Percentiles rank a stretch among this genome's conserved stretches.
Conservation (phyloP, 768 basidiomycete genomes). For the Psilocybe azurescens region DNA sequence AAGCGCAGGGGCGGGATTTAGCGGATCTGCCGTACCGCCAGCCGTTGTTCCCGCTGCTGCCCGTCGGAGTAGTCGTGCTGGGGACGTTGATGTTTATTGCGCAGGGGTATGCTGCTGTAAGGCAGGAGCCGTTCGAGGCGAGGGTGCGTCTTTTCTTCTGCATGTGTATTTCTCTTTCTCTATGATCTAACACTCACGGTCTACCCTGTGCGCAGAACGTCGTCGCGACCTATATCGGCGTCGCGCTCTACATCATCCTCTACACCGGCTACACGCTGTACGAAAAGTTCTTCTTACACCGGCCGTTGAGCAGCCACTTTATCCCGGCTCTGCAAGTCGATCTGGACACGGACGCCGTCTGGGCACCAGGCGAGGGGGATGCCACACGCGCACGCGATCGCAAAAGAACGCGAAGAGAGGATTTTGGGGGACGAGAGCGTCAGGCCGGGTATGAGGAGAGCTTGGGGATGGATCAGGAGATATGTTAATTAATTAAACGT, state of each 20-base stretch:
- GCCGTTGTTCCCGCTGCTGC: conserved; percentile 58
- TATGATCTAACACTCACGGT: too few relatives aligned
- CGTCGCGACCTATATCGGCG: conserved; percentile 59
- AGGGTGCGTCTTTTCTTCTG: conserved; percentile 35
- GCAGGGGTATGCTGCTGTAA: conserved; percentile 56
- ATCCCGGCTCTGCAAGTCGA: conserved; percentile 50
- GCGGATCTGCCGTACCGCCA: conserved; percentile 64
- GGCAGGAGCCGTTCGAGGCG: conserved; percentile 46
- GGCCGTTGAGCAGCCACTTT: conserved; percentile 33
- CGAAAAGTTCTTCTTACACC: conserved; percentile 37
- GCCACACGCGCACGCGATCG: conserved; percentile 38
- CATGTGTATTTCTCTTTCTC: neutral
- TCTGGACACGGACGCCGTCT: conserved; percentile 59
- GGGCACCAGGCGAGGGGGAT: conserved; percentile 50
- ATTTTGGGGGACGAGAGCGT: neutral
- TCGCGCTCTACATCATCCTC: conserved; percentile 49
- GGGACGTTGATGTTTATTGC: conserved; percentile 58
- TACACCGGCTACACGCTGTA: conserved; percentile 50
- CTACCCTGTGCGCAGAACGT: conserved; percentile 43
- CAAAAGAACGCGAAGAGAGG: conserved; percentile 10
- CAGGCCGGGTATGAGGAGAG: neutral
- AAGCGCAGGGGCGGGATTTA: conserved; percentile 52
- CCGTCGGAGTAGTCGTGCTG: conserved; percentile 53
- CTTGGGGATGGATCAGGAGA: conserved; percentile 5
- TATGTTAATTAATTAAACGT: conserved; percentile 3